Evolutionary conservation across 75 land plant species (phyloP).

Genomic region (Sequoiadendron giganteum): DNA sequence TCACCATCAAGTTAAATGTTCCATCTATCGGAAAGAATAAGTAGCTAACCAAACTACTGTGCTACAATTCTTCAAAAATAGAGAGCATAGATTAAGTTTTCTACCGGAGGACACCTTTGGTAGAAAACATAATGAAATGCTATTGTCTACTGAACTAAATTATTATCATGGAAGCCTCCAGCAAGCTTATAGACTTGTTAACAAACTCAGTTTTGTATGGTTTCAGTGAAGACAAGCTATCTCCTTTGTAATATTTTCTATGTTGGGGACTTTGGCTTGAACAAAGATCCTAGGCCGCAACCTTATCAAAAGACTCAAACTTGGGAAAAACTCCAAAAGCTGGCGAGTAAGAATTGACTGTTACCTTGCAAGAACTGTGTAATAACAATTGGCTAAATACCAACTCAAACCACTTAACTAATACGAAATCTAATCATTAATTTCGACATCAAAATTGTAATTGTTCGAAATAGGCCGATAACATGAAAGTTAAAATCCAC

Average conservation of each 20-base stretch:
- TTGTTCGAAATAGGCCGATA: neutral
- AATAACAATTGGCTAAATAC: neutral
- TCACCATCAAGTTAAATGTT: neutral
- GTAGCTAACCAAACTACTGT: neutral
- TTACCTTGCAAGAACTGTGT: neutral
- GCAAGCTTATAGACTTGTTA: neutral
- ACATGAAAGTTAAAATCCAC: neutral
- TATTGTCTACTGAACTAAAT: neutral
- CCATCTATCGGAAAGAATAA: neutral
- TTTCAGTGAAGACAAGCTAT: neutral
- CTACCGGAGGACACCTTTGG: neutral
- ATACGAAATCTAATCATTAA: neutral
- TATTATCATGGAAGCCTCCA: neutral
- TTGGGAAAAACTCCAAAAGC: neutral
- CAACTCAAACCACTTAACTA: neutral
- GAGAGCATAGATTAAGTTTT: neutral
- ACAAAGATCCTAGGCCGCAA: neutral
- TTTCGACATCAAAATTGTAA: neutral
- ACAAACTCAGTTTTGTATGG: neutral
- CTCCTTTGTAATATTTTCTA: neutral
- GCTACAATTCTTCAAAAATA: neutral
- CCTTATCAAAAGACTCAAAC: neutral
- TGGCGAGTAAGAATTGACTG: too few relatives aligned
- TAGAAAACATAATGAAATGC: neutral
- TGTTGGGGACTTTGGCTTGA: slow-evolving; percentile 1